phyloP scores from a whole-genome alignment of 2,329 filamentous ascomycete genomes.

The Leptographium radiaticola region DNA sequence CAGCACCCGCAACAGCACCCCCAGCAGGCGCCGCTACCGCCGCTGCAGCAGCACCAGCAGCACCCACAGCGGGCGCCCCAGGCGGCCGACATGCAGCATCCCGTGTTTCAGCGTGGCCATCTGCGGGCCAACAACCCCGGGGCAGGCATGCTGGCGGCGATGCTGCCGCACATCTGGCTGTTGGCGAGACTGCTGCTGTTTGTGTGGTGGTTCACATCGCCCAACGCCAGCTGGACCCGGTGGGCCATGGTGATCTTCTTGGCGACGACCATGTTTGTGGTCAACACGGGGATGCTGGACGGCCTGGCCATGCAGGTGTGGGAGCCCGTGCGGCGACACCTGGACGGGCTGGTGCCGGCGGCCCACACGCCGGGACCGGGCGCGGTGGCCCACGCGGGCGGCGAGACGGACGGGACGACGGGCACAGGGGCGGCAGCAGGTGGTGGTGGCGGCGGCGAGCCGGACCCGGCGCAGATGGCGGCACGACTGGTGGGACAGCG shows the following conservation, averaged over 20 bases:
- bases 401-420: not conserved
- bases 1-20: slow-evolving; percentile 16
- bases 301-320: slow-evolving; percentile 40
- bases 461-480: slow-evolving; percentile 37
- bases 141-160: slow-evolving; percentile 24
- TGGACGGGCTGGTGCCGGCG: slow-evolving; percentile 44
- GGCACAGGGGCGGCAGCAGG: slow-evolving; percentile 1
- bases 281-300: slow-evolving; percentile 46
- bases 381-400: not conserved
- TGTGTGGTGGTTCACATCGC: slow-evolving; percentile 52
- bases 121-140: slow-evolving; percentile 26
- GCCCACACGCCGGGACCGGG: slow-evolving; percentile 22
- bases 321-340: slow-evolving; percentile 42
- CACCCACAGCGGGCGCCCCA: too few species aligned
- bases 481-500: slow-evolving; percentile 38
- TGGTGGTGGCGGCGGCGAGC: slow-evolving; percentile 12
- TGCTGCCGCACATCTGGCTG: slow-evolving; percentile 53
- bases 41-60: not conserved
- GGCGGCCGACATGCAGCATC: slow-evolving; percentile 17
- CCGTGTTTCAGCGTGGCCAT: slow-evolving; percentile 4
- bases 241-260: slow-evolving; percentile 42
- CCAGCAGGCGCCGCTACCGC: slow-evolving; percentile 9
- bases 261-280: slow-evolving; percentile 41
- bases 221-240: slow-evolving; percentile 43
- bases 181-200: slow-evolving; percentile 43